A percentile compares a stretch with the other conserved stretches of the same genome.
Evolutionary conservation across 2,329 filamentous ascomycete genomes (phyloP).

Genomic region (Aschersonia sp.): DNA sequence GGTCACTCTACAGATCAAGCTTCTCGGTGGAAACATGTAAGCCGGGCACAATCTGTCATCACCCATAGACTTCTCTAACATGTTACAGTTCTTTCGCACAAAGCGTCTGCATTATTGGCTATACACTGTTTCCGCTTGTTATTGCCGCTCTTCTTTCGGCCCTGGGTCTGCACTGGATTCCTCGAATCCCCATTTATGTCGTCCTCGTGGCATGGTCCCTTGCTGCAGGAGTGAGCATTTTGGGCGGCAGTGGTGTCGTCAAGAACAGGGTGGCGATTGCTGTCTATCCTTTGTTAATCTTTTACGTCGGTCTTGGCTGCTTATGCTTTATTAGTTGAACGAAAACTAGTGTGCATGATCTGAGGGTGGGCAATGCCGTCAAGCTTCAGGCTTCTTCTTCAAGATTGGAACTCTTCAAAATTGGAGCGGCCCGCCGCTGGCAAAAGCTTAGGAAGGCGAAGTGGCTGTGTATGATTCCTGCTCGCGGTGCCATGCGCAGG

Average conservation of each 20-base stretch:
- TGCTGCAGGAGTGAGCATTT: constrained; percentile 87
- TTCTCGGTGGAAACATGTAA: constrained; percentile 93
- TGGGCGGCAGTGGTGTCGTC: constrained; percentile 89
- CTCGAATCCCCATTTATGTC: constrained; percentile 80
- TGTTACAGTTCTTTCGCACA: constrained; percentile 79
- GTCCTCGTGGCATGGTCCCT: constrained; percentile 84
- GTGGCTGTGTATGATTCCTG: no score
- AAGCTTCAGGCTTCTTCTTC: no score
- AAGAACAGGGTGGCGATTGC: constrained; percentile 89
- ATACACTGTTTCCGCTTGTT: constrained; percentile 93
- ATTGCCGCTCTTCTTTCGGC: constrained; percentile 85
- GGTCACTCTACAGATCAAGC: constrained; percentile 94
- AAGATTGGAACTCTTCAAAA: no score
- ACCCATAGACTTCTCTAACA: neutral
- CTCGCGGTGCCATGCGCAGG: no score
- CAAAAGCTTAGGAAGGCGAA: no score
- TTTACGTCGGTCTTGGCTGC: constrained; percentile 85
- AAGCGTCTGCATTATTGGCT: constrained; percentile 94
- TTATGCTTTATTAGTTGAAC: constrained; percentile 88
- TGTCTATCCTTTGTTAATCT: constrained; percentile 88
- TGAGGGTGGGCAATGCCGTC: no score
- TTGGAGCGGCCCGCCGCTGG: no score
- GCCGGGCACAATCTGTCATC: constrained; percentile 21
- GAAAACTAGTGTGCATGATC: neutral
- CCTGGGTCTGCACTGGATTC: constrained; percentile 62